Evolutionary conservation across 495 filamentous ascomycete species (phyloP).

Genomic region (Parathielavia appendiculata): DNA sequence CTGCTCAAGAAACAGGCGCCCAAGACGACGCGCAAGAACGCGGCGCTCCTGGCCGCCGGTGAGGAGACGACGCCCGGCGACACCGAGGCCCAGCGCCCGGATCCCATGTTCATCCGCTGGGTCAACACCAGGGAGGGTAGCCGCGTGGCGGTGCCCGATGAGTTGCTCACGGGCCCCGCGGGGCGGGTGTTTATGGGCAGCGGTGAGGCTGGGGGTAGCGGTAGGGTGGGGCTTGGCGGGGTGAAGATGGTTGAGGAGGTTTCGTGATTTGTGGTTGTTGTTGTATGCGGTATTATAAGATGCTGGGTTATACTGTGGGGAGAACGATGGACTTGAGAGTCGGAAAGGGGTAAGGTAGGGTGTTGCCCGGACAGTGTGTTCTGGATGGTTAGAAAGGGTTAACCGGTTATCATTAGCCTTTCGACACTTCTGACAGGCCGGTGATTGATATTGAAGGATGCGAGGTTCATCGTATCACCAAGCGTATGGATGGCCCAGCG

Average conservation of each 20-base stretch:
- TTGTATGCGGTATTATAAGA: too few species aligned
- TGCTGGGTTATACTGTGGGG: too few species aligned
- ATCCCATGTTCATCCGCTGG: conserved; percentile 72
- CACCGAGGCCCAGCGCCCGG: conserved; percentile 47
- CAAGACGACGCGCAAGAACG: conserved; percentile 59
- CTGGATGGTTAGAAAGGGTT: too few species aligned
- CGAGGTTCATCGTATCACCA: too few species aligned
- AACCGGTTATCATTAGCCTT: too few species aligned
- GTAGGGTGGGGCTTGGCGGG: conserved; percentile 24
- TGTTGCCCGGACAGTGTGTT: too few species aligned
- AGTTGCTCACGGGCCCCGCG: conserved; percentile 68
- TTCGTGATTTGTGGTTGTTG: not conserved
- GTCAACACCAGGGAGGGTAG: conserved; percentile 65
- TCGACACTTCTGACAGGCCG: too few species aligned
- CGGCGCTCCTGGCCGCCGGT: conserved; percentile 25
- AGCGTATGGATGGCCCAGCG: too few species aligned
- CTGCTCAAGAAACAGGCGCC: conserved; percentile 93
- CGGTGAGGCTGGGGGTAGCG: conserved; percentile 13
- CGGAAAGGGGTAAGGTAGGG: too few species aligned
- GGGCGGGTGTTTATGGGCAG: conserved; percentile 54
- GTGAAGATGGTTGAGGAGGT: conserved; percentile 46
- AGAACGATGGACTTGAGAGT: not conserved
- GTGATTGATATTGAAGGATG: too few species aligned
- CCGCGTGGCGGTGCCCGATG: conserved; percentile 67
- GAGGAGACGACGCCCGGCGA: conserved; percentile 55